Conservation (phyloP, 2,329 filamentous ascomycete species). For the Ascochyta pisi region DNA sequence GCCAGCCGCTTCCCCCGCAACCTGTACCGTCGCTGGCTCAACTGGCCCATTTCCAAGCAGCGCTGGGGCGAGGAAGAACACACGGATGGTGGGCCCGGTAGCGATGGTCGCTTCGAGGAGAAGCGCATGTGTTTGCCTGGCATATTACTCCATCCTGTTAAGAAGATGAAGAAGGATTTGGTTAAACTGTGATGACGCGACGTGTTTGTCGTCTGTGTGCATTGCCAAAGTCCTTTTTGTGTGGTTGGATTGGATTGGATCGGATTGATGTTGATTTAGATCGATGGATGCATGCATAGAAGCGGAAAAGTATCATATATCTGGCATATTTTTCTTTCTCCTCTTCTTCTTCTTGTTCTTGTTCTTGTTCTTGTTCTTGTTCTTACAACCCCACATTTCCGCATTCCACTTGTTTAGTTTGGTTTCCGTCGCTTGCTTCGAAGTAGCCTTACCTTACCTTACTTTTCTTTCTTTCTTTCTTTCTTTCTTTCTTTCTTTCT, state of each 20-base stretch:
- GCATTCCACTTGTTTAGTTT: no score
- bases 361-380: no score
- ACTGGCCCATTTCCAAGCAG: conserved; percentile 78
- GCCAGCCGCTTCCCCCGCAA: conserved; percentile 82
- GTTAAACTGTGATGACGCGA: conserved; percentile 19
- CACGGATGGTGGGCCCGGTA: conserved; percentile 50
- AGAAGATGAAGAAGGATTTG: conserved; percentile 59
- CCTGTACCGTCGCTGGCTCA: conserved; percentile 85
- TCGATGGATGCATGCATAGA: no score
- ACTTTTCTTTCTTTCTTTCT: no score
- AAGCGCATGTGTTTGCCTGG: conserved; percentile 88
- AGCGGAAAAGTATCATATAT: background rate
- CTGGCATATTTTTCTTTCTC: background rate
- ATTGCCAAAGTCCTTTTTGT: no score
- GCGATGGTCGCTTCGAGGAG: conserved; percentile 61
- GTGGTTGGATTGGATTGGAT: no score
- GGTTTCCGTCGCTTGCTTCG: no score
- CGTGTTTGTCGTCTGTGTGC: background rate
- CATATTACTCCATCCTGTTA: conserved; percentile 89
- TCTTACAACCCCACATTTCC: no score
- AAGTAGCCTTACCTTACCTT: no score
- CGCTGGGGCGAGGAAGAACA: conserved; percentile 79
- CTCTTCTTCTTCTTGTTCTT: no score
- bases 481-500: no score
- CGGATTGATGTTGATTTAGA: no score